These are phyloP conservation scores for Pulveroboletus sp. DNA, from an alignment of 768 basidiomycete genomes.

Conservation along the genomic window DNA sequence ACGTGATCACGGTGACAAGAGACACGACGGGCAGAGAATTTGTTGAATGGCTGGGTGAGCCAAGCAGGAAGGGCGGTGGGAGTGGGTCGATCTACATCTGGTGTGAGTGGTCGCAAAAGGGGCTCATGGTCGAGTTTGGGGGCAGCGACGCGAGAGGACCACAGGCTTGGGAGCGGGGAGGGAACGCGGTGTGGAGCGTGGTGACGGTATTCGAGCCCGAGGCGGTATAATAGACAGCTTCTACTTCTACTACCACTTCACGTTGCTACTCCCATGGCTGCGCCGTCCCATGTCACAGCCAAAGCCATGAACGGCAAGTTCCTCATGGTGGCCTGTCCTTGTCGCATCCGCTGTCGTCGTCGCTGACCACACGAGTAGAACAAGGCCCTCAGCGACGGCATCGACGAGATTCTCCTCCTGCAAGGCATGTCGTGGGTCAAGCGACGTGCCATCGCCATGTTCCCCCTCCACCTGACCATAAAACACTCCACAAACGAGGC, in stretches of 20 bases:
- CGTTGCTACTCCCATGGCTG: constrained; percentile 51
- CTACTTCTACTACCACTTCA: too few species aligned
- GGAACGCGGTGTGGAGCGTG: constrained; percentile 76
- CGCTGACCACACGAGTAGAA: constrained; percentile 43
- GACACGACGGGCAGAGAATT: constrained; percentile 76
- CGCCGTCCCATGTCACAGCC: constrained; percentile 56
- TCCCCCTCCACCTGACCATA: constrained; percentile 56
- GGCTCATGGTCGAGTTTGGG: constrained; percentile 85
- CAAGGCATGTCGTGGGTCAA: constrained; percentile 76
- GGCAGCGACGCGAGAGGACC: constrained; percentile 75
- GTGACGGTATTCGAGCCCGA: constrained; percentile 56
- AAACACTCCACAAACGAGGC: constrained; percentile 64
- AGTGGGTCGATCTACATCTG: constrained; percentile 87
- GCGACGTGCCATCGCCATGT: constrained; percentile 57
- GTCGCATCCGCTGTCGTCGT: background rate
- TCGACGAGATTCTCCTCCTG: constrained; percentile 60
- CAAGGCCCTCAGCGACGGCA: constrained; percentile 59
- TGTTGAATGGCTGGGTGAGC: constrained; percentile 75
- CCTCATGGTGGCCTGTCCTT: constrained; percentile 45
- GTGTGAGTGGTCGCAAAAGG: constrained; percentile 86
- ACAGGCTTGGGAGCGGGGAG: constrained; percentile 85
- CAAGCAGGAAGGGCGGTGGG: constrained; percentile 88
- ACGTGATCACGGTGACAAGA: constrained; percentile 40
- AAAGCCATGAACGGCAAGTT: constrained; percentile 62
- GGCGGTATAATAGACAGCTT: background rate